Conservation (phyloP, 2,329 filamentous ascomycete species). For the Clonostachys solani region DNA sequence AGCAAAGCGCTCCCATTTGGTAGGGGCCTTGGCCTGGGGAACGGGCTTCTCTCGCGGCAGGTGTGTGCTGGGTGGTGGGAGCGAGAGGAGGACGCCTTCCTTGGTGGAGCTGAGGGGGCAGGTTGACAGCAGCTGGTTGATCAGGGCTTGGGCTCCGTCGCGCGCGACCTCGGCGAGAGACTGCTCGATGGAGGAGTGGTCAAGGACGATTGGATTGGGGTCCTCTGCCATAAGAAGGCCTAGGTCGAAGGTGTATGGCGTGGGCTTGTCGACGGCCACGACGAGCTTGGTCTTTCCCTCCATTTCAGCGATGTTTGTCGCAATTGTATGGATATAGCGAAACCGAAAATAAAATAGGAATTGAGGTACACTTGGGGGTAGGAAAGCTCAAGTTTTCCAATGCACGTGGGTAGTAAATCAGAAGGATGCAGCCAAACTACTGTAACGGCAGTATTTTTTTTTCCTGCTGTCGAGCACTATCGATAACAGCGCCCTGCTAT, state of each 20-base stretch:
- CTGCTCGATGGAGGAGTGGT: slow-evolving; percentile 53
- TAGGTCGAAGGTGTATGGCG: slow-evolving; percentile 91
- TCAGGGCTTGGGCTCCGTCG: slow-evolving; percentile 84
- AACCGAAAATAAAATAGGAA: too few relatives aligned
- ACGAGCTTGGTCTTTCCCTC: slow-evolving; percentile 45
- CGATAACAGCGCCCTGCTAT: too few relatives aligned
- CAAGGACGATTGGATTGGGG: slow-evolving; percentile 71
- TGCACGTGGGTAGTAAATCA: neutral
- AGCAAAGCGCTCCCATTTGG: slow-evolving; percentile 95
- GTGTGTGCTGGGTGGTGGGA: slow-evolving; percentile 65
- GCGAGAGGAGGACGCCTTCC: slow-evolving; percentile 70
- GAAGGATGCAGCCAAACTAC: neutral
- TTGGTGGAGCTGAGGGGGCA: slow-evolving; percentile 70
- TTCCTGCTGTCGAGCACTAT: too few relatives aligned
- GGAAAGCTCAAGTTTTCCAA: neutral
- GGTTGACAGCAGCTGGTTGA: slow-evolving; percentile 91
- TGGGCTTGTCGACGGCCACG: slow-evolving; percentile 72
- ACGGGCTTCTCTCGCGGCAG: slow-evolving; percentile 92
- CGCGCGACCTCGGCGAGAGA: slow-evolving; percentile 72
- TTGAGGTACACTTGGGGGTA: neutral
- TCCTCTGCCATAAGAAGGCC: slow-evolving; percentile 81
- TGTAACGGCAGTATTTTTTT: neutral
- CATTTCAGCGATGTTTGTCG: too few relatives aligned
- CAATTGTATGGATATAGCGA: too few relatives aligned
- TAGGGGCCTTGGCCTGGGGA: slow-evolving; percentile 74